A percentile compares a stretch with the other conserved stretches of the same genome.
Evolutionary conservation across 176 grass and related monocot genomes (phyloP).

Genomic region (Phragmites australis): DNA sequence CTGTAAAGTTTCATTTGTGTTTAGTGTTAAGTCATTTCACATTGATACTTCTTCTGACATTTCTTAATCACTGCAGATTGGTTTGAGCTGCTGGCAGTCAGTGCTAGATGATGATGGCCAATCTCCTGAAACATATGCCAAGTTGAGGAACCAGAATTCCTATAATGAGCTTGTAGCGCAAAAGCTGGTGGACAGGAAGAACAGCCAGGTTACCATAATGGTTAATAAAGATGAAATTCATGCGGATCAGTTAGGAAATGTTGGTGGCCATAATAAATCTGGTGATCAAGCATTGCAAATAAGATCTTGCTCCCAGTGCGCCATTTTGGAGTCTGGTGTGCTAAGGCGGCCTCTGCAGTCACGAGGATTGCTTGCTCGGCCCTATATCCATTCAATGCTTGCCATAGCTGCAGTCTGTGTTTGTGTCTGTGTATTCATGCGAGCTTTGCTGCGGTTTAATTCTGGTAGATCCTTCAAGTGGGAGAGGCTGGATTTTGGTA

Average conservation of each 20-base stretch:
- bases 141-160: constrained; percentile 61
- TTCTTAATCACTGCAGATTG: constrained; percentile 60
- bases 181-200: constrained; percentile 69
- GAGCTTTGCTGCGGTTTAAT: constrained; percentile 68
- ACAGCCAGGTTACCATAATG: constrained; percentile 66
- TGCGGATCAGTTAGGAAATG: constrained; percentile 44
- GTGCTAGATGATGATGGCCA: constrained; percentile 66
- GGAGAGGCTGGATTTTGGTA: constrained; percentile 76
- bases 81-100: constrained; percentile 80
- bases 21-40: constrained; percentile 9
- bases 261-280: constrained; percentile 37
- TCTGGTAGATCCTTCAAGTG: constrained; percentile 75
- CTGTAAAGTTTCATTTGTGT: neutral
- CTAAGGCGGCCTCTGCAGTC: constrained; percentile 47
- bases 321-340: constrained; percentile 52
- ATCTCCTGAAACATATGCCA: constrained; percentile 73
- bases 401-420: constrained; percentile 97
- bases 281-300: constrained; percentile 42
- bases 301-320: constrained; percentile 67
- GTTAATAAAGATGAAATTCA: constrained; percentile 52
- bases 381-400: constrained; percentile 88
- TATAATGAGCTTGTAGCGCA: constrained; percentile 76
- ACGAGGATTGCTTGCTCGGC: constrained; percentile 72
- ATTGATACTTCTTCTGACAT: neutral
- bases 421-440: constrained; percentile 85